Conservation (phyloP, 2,329 filamentous ascomycete species). For the Fonsecaea pugnacius region DNA sequence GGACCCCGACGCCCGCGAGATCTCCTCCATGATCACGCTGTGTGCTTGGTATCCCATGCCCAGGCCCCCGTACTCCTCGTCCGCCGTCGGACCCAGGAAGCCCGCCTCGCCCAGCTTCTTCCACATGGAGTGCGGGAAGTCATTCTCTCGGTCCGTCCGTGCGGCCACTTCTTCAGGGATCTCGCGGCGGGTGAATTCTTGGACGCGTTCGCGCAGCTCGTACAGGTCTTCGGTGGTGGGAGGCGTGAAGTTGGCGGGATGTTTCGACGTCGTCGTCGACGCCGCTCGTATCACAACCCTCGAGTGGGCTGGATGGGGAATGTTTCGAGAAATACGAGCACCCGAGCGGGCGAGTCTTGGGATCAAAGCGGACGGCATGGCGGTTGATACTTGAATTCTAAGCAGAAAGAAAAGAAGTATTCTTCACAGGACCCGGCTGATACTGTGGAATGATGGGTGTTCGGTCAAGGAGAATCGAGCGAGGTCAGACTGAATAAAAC, state of each 20-base stretch:
- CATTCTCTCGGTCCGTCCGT: constrained; percentile 81
- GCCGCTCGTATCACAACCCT: constrained; percentile 25
- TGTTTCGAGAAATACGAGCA: constrained; percentile 8
- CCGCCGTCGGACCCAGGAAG: constrained; percentile 89
- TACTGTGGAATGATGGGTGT: not conserved
- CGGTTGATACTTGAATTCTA: not conserved
- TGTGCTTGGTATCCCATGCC: constrained; percentile 96
- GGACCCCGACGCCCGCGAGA: constrained; percentile 78
- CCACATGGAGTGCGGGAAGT: constrained; percentile 92
- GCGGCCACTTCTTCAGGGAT: constrained; percentile 82
- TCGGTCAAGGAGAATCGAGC: not conserved
- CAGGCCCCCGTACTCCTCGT: constrained; percentile 87
- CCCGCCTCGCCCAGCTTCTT: constrained; percentile 86
- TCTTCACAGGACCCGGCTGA: not conserved
- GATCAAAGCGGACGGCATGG: constrained; percentile 23
- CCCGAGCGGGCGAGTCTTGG: constrained; percentile 18
- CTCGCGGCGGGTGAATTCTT: constrained; percentile 88
- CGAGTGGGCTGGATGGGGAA: not conserved
- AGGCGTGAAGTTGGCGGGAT: constrained; percentile 66
- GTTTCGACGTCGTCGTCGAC: constrained; percentile 66
- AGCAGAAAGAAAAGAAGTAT: not conserved
- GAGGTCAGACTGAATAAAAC: not conserved
- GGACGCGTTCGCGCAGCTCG: constrained; percentile 80
- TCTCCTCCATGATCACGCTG: constrained; percentile 92
- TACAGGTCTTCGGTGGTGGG: constrained; percentile 74